These are phyloP conservation scores for Tetrapisispora phaffii DNA, from an alignment of 805 yeast species.

Conservation along the genomic window DNA sequence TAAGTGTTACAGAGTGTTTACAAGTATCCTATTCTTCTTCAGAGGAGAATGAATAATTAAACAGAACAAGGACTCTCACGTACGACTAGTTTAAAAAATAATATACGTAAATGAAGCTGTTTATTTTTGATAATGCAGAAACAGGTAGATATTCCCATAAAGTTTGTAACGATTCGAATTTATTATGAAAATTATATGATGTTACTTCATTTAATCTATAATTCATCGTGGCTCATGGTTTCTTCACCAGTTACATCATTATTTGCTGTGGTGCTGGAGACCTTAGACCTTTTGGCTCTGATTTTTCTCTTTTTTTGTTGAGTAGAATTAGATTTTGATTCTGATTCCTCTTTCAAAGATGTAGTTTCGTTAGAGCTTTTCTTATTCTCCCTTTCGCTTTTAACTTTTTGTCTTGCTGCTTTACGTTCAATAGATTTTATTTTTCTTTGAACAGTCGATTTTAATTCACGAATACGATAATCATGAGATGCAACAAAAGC, in stretches of 20 bases:
- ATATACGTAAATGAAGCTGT: too few relatives aligned
- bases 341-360: neutral
- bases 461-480: constrained; percentile 27
- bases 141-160: too few relatives aligned
- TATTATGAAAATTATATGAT: too few relatives aligned
- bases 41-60: too few relatives aligned
- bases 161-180: too few relatives aligned
- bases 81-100: too few relatives aligned
- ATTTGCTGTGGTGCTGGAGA: neutral
- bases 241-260: neutral
- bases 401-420: constrained; percentile 13
- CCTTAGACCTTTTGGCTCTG: neutral
- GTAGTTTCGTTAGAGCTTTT: neutral
- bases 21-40: too few relatives aligned
- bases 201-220: neutral
- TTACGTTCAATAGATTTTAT: constrained; percentile 21
- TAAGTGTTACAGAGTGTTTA: too few relatives aligned
- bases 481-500: constrained; percentile 16
- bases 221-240: neutral
- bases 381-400: neutral
- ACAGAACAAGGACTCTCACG: too few relatives aligned
- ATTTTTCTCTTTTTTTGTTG: neutral
- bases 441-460: constrained; percentile 16
- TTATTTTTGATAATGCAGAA: too few relatives aligned
- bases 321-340: neutral